phyloP scores from a whole-genome alignment of 2,329 filamentous ascomycete species.

The Colletotrichum noveboracense region DNA sequence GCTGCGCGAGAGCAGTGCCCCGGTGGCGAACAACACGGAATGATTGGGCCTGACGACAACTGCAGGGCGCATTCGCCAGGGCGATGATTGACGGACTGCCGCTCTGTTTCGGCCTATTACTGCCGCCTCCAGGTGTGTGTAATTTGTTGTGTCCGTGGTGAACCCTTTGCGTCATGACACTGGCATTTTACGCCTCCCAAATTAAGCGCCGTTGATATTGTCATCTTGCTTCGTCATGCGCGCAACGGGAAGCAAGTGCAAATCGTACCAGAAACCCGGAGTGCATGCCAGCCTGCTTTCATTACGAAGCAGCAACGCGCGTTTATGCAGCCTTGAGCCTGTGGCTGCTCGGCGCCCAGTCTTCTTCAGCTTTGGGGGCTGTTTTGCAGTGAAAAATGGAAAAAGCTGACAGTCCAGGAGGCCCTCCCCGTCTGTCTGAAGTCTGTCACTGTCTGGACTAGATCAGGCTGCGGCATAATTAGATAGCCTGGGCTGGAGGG shows the following conservation, averaged over 20 bases:
- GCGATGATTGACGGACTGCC: constrained; percentile 13
- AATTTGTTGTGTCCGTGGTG: neutral
- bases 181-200: neutral
- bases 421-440: neutral
- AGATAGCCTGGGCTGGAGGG: neutral
- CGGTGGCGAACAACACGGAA: neutral
- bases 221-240: neutral
- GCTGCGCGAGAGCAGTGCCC: neutral
- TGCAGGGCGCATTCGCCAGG: constrained; percentile 11
- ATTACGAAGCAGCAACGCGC: constrained; percentile 8
- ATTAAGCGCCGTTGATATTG: neutral
- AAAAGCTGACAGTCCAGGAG: neutral
- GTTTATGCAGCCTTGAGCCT: neutral
- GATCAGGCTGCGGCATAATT: neutral
- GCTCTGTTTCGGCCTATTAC: neutral
- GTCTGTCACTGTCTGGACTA: neutral
- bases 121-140: neutral
- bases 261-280: neutral
- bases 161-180: neutral
- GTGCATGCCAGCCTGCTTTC: neutral
- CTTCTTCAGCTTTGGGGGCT: constrained; percentile 12
- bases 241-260: neutral
- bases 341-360: neutral
- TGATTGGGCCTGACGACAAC: constrained; percentile 3
- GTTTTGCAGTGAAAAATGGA: neutral